Evolutionary conservation across 768 basidiomycete species (phyloP), one percentile per base, ranked within the genome.

Genomic region (Suillus occidentalis): DNA sequence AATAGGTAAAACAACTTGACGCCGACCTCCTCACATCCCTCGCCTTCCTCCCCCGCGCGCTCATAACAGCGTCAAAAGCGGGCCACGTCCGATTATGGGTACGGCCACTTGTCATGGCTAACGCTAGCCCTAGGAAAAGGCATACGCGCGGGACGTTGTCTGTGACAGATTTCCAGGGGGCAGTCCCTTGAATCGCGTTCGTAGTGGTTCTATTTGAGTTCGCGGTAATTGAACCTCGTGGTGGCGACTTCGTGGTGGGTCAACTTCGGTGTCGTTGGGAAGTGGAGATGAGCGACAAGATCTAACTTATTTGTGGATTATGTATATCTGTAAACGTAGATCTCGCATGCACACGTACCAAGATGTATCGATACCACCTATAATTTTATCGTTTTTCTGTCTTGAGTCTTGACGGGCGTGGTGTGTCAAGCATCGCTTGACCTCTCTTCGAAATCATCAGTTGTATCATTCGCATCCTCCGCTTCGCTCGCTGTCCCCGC

Each of bases 31-130:
- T 96, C 31, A 85, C 91, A 6, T 83, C 82, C 42, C 73, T 97
- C n/a, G 75, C 82, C 13, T 94, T 97, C 77, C 82, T 94, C n/a
- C 88, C 91, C 2, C 86, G 88, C 2, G 87, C 85, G 28, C 77
- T 99, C 25, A 74, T 97, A 36, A 95, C 94, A 0, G 84, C 88
- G n/a, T 89, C 89, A 3, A 91, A 91, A 70, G 77, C 77, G 2
- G 94, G 94, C 0, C 82, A 87, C 62, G 84, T 97, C 70, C 94
- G 89, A 75, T 80, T 95, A 61, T 99, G 94, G 93, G 84, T 94
- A 37, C 82, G 91, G 25, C 92, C 92, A 20, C 82, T 94, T 47
- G 84, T 84, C 3, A 73, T 83, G 50, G 77, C 78, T 3, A 64
- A 67, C 39, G 69, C 67, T 7, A 70, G 67, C 47, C 34, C 68